Conservation (phyloP, 2,329 filamentous ascomycete genomes). For the Lecanicillium sp. region DNA sequence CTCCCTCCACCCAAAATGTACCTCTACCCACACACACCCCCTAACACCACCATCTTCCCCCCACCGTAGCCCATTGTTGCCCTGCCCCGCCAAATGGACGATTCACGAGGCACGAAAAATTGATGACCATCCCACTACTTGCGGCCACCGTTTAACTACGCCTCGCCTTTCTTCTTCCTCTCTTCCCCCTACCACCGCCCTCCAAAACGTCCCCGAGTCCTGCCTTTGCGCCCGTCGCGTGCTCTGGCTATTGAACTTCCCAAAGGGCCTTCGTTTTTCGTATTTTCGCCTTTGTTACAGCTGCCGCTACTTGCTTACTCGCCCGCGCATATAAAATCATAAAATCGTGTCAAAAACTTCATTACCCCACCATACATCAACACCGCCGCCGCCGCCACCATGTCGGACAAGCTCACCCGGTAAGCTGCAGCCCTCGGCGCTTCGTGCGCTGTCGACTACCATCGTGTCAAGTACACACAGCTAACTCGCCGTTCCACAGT, state of each 20-base stretch:
- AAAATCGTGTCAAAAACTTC: constrained; percentile 16
- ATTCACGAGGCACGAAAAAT: constrained; percentile 35
- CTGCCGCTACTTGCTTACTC: not conserved
- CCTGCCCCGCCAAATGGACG: constrained; percentile 31
- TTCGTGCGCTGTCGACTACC: not conserved
- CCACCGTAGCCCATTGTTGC: constrained; percentile 7
- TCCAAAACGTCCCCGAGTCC: constrained; percentile 13
- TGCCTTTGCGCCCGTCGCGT: constrained; percentile 18
- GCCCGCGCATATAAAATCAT: constrained; percentile 5
- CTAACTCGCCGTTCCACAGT: constrained; percentile 43
- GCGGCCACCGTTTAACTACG: constrained; percentile 18
- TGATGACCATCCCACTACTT: constrained; percentile 29
- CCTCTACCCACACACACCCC: not conserved
- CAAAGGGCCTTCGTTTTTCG: constrained; percentile 2
- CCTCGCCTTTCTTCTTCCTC: constrained; percentile 14
- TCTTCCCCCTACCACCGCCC: constrained; percentile 6
- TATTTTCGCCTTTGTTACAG: not conserved
- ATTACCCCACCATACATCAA: constrained; percentile 16
- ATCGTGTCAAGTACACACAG: not conserved
- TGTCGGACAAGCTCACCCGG: constrained; percentile 95
- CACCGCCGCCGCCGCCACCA: constrained; percentile 39
- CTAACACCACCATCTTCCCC: not conserved
- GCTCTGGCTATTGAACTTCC: constrained; percentile 16
- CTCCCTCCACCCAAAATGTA: not conserved
- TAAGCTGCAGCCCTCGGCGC: constrained; percentile 43